phyloP scores from a whole-genome alignment of 2,329 filamentous ascomycete genomes.

The Madurella mycetomatis region DNA sequence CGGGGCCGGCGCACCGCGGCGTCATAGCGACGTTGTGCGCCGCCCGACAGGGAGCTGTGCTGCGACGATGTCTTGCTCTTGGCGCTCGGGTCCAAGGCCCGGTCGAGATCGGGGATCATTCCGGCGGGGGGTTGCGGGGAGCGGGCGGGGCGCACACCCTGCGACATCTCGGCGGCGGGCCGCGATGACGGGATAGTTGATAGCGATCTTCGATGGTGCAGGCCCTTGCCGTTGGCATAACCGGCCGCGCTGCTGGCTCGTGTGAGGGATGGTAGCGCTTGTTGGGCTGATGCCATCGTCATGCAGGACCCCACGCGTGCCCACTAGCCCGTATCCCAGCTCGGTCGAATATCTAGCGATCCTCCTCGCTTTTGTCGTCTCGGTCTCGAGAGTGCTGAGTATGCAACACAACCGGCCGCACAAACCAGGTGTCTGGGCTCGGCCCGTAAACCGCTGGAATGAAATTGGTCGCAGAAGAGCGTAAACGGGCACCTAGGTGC shows the following conservation, averaged over 20 bases:
- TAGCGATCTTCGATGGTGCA: slow-evolving; percentile 52
- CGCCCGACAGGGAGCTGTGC: slow-evolving; percentile 54
- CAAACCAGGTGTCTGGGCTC: neutral
- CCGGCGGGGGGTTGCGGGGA: slow-evolving; percentile 46
- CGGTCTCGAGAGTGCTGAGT: neutral
- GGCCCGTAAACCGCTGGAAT: neutral
- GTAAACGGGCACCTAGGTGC: neutral
- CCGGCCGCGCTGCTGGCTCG: slow-evolving; percentile 37
- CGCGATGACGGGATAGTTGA: slow-evolving; percentile 60
- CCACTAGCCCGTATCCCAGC: neutral
- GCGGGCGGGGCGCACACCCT: slow-evolving; percentile 47
- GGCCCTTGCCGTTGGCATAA: slow-evolving; percentile 24
- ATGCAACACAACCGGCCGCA: neutral
- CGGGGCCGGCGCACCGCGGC: slow-evolving; percentile 47
- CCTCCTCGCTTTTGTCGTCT: neutral
- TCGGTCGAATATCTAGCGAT: neutral
- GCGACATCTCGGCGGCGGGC: slow-evolving; percentile 53
- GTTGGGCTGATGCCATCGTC: slow-evolving; percentile 38
- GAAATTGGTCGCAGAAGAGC: neutral
- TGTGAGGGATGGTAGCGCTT: slow-evolving; percentile 40
- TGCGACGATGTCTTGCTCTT: slow-evolving; percentile 58
- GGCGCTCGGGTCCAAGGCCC: slow-evolving; percentile 54
- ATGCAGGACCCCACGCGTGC: slow-evolving; percentile 4
- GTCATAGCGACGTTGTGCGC: slow-evolving; percentile 43
- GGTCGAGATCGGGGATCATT: slow-evolving; percentile 45